Conservation (phyloP, 2,329 filamentous ascomycete genomes). For the Cordyceps cicadae region DNA sequence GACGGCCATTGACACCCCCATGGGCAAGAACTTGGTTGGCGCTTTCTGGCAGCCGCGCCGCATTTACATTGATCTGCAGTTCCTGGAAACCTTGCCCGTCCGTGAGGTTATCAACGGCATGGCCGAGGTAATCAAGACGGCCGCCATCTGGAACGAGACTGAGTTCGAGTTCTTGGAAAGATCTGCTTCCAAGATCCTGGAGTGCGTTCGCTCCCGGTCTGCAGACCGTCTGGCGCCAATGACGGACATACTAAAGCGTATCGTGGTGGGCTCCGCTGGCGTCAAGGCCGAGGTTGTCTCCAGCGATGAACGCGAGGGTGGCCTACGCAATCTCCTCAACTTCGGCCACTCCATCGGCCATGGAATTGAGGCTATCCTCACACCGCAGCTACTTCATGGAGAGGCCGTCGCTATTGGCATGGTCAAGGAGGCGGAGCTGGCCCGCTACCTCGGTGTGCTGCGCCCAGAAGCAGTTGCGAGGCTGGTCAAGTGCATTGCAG, state of each 20-base stretch:
- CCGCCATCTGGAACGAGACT: slow-evolving; percentile 85
- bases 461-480: slow-evolving; percentile 82
- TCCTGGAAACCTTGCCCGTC: slow-evolving; percentile 81
- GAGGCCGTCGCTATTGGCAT: slow-evolving; percentile 96
- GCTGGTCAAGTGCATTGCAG: slow-evolving; percentile 86
- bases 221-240: slow-evolving; percentile 61
- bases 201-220: slow-evolving; percentile 26
- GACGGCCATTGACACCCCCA: slow-evolving; percentile 92
- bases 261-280: slow-evolving; percentile 82
- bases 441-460: slow-evolving; percentile 78
- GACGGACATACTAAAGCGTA: slow-evolving; percentile 59
- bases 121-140: slow-evolving; percentile 97
- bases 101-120: slow-evolving; percentile 97
- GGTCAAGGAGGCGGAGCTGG: slow-evolving; percentile 94
- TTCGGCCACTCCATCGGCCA: slow-evolving; percentile 98
- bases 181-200: slow-evolving; percentile 67
- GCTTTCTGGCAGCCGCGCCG: slow-evolving; percentile 93
- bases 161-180: slow-evolving; percentile 81
- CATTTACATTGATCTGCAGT: slow-evolving; percentile 89
- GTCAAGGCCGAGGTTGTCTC: slow-evolving; percentile 95
- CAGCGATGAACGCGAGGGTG: slow-evolving; percentile 87
- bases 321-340: slow-evolving; percentile 87
- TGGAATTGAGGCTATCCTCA: slow-evolving; percentile 89
- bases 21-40: slow-evolving; percentile 92
- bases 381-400: slow-evolving; percentile 89